phyloP scores from a whole-genome alignment of 352 stramenopile genomes.

The Pelagophyceae sp. region DNA sequence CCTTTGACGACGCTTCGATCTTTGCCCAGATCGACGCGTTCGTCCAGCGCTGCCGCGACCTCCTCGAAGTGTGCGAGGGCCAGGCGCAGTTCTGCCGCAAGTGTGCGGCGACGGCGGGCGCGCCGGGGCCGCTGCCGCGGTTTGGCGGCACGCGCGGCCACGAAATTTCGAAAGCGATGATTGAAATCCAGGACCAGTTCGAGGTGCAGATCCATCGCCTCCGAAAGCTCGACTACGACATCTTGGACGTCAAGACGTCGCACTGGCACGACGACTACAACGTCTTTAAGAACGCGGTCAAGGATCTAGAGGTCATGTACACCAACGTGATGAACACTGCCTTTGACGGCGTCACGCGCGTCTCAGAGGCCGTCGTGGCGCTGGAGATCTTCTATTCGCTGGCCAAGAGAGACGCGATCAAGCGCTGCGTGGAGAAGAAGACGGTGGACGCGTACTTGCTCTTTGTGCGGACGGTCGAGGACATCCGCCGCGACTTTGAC shows the following conservation, averaged over 20 bases:
- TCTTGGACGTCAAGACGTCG: constrained; percentile 85
- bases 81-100: constrained; percentile 89
- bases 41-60: constrained; percentile 81
- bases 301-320: constrained; percentile 89
- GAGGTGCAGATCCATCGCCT: constrained; percentile 74
- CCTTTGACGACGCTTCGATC: constrained; percentile 84
- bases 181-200: constrained; percentile 82
- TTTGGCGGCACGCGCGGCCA: constrained; percentile 81
- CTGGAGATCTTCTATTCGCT: constrained; percentile 83
- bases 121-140: constrained; percentile 55
- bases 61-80: constrained; percentile 84
- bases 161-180: constrained; percentile 79
- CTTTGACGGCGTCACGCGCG: constrained; percentile 79
- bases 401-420: constrained; percentile 78
- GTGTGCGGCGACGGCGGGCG: constrained; percentile 34
- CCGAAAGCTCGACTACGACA: constrained; percentile 77
- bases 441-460: constrained; percentile 59
- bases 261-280: constrained; percentile 91
- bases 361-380: constrained; percentile 72
- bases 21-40: constrained; percentile 91
- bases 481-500: constrained; percentile 76
- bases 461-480: constrained; percentile 39
- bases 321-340: constrained; percentile 86
- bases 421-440: constrained; percentile 83
- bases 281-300: constrained; percentile 86